Base-by-base conservation (phyloP, 2,329 filamentous ascomycete genomes). In the Cordyceps militaris region DNA sequence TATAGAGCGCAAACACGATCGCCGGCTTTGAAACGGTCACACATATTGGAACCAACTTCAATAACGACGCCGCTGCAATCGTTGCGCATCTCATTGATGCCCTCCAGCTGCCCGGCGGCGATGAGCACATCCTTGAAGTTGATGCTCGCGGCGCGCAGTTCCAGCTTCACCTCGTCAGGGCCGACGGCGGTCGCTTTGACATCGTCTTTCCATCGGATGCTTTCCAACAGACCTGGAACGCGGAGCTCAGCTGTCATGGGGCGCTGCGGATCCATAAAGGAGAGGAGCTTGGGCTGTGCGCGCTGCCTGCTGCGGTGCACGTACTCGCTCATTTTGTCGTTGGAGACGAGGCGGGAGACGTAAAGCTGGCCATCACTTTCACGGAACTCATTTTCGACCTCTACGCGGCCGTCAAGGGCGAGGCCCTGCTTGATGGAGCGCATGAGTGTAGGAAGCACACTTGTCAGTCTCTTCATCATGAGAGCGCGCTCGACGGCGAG, bases 101-200 rank as follows among this genome's bases (percentile, higher is more conserved):
- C 64, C 0, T 65, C 62, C 4, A 73, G 61, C 49, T 70, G 66
- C 3, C 71, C 72, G 16, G 70, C 59, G 2, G 70, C 67, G 21
- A 73, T 66, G 2, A 72, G 64, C 4, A 73, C 66, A 42, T 73
- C 71, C 43, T 69, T 69, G 62, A 73, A 72, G 60, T 71, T 70
- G 51, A 72, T 62, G 14, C 69, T 65, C 10, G 64, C 59, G 1
- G 66, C 62, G 10, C 62, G 60, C 16, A 62, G 48, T 23, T 62
- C 58, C 21, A 64, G 46, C 32, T 46, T 57, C 14, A 64, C 30
- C 43, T 58, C 51, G 16, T 65, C 62, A 16, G 62, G 55, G 23
- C 57, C 51, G 13, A 63, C n/a, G 19, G 49, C 38, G 28, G 59
- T 28, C 19, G 54, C 43, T 8, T 63, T 43, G 13, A 51, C n/a